Percentiles rank a stretch among this genome's conserved stretches.
Evolutionary conservation across 2,329 filamentous ascomycete genomes (phyloP).

Genomic region (Hortaea sp.): DNA sequence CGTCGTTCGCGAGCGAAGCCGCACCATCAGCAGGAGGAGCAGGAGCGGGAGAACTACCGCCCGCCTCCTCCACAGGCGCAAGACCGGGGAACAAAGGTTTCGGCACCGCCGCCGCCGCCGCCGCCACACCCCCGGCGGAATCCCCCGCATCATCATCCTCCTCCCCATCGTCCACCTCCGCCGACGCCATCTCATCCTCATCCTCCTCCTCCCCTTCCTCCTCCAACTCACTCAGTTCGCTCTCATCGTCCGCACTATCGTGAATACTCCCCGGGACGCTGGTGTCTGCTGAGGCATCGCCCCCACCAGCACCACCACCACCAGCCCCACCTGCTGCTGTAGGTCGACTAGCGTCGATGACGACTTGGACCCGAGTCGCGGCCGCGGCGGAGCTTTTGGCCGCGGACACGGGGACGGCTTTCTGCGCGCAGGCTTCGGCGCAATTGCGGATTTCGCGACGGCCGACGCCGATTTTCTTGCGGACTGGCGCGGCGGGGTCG

Average conservation of each 20-base stretch:
- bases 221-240: conserved; percentile 44
- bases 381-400: conserved; percentile 1
- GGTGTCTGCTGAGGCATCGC: conserved; percentile 30
- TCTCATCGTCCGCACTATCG: conserved; percentile 45
- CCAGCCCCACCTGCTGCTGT: not conserved
- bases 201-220: conserved; percentile 23
- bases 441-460: conserved; percentile 49
- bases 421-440: conserved; percentile 46
- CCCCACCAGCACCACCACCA: conserved; percentile 7
- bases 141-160: conserved; percentile 1
- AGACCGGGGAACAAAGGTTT: conserved; percentile 18
- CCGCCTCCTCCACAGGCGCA: not conserved
- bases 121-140: not conserved
- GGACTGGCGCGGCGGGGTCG: conserved; percentile 1
- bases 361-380: conserved; percentile 15
- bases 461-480: conserved; percentile 45
- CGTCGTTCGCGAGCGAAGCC: no score
- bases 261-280: conserved; percentile 48
- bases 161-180: conserved; percentile 8
- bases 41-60: not conserved
- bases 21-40: no score
- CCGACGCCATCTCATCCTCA: conserved; percentile 26
- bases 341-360: conserved; percentile 16
- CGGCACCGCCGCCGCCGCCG: not conserved
- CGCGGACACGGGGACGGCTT: conserved; percentile 9